Percentiles rank a stretch among this genome's conserved stretches.
Evolutionary conservation across 371 early-diverging fungal genomes (phyloP).

Genomic region (Saksenaea vasiformis): DNA sequence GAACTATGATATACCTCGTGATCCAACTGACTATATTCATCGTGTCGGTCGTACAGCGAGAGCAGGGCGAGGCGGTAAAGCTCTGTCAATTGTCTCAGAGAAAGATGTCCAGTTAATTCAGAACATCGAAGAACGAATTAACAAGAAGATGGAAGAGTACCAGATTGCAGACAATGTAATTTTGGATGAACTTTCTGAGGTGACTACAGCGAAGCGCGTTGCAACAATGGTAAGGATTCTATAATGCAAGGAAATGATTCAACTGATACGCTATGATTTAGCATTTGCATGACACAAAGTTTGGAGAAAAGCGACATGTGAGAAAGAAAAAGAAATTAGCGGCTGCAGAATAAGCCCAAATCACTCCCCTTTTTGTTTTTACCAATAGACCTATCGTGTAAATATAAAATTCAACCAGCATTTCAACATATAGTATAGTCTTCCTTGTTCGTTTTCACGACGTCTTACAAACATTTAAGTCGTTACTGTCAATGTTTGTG

Average conservation of each 20-base stretch:
- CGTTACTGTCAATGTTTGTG: too few relatives aligned
- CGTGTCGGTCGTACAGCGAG: constrained; percentile 99
- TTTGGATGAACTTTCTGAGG: constrained; percentile 79
- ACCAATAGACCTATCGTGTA: background rate
- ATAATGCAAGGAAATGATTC: background rate
- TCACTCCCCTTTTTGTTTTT: background rate
- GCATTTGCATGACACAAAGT: constrained; percentile 71
- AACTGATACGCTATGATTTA: constrained; percentile 8
- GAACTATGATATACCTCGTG: constrained; percentile 98
- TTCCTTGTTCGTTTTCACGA: too few relatives aligned
- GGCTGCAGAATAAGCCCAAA: background rate
- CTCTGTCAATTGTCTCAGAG: constrained; percentile 93
- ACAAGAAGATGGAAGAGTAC: constrained; percentile 79
- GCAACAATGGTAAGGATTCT: constrained; percentile 77
- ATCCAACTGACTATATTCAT: constrained; percentile 97
- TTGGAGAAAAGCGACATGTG: constrained; percentile 69
- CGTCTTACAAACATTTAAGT: too few relatives aligned
- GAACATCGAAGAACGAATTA: constrained; percentile 84
- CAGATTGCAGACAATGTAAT: constrained; percentile 79
- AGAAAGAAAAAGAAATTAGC: constrained; percentile 59
- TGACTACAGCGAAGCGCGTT: constrained; percentile 85
- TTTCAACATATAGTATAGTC: too few relatives aligned
- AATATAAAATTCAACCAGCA: background rate
- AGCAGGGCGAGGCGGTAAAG: constrained; percentile 89
- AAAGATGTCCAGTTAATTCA: constrained; percentile 88